These are phyloP conservation scores for Scortechinia acanthostroma DNA, from an alignment of 2,329 filamentous ascomycete genomes.

Conservation along the genomic window DNA sequence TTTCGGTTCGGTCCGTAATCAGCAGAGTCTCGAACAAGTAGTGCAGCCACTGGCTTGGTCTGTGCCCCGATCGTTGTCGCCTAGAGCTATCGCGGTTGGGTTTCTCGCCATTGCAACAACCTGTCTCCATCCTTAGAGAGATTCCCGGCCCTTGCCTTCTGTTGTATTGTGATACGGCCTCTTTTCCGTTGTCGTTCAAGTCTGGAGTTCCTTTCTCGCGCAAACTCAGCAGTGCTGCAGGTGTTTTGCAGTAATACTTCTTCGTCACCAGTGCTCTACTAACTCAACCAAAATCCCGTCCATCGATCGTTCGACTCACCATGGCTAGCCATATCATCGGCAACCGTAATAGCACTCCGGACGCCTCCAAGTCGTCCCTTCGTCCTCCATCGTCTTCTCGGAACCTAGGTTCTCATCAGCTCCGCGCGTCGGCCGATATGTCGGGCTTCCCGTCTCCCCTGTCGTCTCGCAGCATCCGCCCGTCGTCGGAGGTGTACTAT, in stretches of 20 bases:
- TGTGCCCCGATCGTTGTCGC: neutral
- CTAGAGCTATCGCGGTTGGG: neutral
- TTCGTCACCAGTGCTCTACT: no score
- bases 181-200: neutral
- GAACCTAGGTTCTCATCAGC: slow-evolving; percentile 69
- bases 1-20: no score
- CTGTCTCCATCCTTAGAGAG: no score
- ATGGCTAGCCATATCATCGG: slow-evolving; percentile 51
- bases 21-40: no score
- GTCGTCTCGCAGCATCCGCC: slow-evolving; percentile 75
- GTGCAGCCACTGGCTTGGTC: neutral
- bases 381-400: slow-evolving; percentile 75
- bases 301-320: neutral
- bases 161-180: no score
- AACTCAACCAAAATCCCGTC: no score
- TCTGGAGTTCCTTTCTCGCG: neutral
- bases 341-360: slow-evolving; percentile 95
- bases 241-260: neutral
- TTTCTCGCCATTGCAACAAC: no score
- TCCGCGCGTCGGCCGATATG: slow-evolving; percentile 95
- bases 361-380: slow-evolving; percentile 76
- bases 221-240: neutral
- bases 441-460: slow-evolving; percentile 67
- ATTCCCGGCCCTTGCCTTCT: no score
- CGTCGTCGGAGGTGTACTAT: slow-evolving; percentile 83